phyloP scores from a whole-genome alignment of 768 basidiomycete genomes.

The Calvatia gigantea region DNA sequence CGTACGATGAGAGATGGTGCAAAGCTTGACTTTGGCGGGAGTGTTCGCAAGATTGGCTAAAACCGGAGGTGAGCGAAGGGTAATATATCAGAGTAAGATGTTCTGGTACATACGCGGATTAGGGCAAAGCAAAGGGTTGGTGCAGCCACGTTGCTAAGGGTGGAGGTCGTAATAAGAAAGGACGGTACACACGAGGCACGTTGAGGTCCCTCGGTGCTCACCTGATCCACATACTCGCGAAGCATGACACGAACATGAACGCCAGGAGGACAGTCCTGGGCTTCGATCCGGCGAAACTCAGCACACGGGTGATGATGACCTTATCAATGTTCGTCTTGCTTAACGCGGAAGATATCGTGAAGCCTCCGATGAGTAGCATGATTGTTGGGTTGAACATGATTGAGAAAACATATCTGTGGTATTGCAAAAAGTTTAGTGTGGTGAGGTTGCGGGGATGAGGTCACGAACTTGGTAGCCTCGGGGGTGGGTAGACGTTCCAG shows the following conservation, averaged over 20 bases:
- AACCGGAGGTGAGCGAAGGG: slow-evolving; percentile 1
- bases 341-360: slow-evolving; percentile 95
- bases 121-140: slow-evolving; percentile 96
- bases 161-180: slow-evolving; percentile 8
- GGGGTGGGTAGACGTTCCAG: slow-evolving; percentile 50
- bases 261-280: slow-evolving; percentile 87
- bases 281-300: slow-evolving; percentile 85
- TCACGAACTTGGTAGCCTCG: slow-evolving; percentile 77
- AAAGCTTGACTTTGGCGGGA: slow-evolving; percentile 84
- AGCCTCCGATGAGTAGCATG: slow-evolving; percentile 96
- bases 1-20: slow-evolving; percentile 89
- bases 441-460: background rate
- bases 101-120: slow-evolving; percentile 69
- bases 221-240: slow-evolving; percentile 99
- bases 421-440: background rate
- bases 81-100: background rate
- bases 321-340: slow-evolving; percentile 95
- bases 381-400: slow-evolving; percentile 98
- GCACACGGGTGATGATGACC: slow-evolving; percentile 84
- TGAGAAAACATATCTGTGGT: slow-evolving; percentile 78
- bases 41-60: slow-evolving; percentile 89
- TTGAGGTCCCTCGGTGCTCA: slow-evolving; percentile 26
- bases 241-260: slow-evolving; percentile 95
- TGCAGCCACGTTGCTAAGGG: slow-evolving; percentile 86
- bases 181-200: background rate